Evolutionary conservation across 805 yeast genomes (phyloP).

Genomic region (Candida nanaspora): DNA sequence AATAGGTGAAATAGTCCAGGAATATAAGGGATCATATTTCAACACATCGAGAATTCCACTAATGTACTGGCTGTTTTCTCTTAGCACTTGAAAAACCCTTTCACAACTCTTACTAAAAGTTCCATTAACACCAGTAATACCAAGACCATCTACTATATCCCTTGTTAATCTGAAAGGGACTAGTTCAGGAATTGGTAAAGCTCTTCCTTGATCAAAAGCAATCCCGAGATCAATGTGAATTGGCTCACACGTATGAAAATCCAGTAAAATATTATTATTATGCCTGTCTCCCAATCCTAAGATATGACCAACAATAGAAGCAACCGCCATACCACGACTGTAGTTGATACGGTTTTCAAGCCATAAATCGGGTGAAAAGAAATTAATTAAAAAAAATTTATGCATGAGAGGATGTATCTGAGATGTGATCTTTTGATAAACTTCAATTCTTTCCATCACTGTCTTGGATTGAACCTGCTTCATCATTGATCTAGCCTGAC

Average conservation of each 20-base stretch:
- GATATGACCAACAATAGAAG: conserved; percentile 81
- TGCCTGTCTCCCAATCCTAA: conserved; percentile 95
- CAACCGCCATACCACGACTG: conserved; percentile 72
- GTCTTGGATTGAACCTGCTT: conserved; percentile 44
- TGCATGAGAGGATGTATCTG: conserved; percentile 63
- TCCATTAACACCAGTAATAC: conserved; percentile 79
- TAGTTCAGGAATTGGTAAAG: conserved; percentile 80
- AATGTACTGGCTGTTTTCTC: conserved; percentile 61
- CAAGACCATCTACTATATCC: conserved; percentile 90
- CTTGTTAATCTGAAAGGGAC: conserved; percentile 91
- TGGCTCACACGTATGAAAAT: conserved; percentile 78
- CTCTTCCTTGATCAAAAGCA: conserved; percentile 90
- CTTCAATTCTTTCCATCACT: conserved; percentile 33
- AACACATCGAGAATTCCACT: conserved; percentile 78
- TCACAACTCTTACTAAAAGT: conserved; percentile 68
- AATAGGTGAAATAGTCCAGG: conserved; percentile 84
- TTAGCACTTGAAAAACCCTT: conserved; percentile 58
- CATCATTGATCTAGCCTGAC: conserved; percentile 60
- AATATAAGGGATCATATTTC: conserved; percentile 86
- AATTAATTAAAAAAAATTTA: conserved; percentile 62
- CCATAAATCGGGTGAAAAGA: conserved; percentile 68
- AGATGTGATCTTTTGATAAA: conserved; percentile 38
- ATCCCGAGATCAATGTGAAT: conserved; percentile 95
- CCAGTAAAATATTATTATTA: conserved; percentile 83
- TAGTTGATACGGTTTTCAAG: conserved; percentile 55